phyloP scores from a whole-genome alignment of 202 grass and related monocot genomes.

The Carex arenaria region DNA sequence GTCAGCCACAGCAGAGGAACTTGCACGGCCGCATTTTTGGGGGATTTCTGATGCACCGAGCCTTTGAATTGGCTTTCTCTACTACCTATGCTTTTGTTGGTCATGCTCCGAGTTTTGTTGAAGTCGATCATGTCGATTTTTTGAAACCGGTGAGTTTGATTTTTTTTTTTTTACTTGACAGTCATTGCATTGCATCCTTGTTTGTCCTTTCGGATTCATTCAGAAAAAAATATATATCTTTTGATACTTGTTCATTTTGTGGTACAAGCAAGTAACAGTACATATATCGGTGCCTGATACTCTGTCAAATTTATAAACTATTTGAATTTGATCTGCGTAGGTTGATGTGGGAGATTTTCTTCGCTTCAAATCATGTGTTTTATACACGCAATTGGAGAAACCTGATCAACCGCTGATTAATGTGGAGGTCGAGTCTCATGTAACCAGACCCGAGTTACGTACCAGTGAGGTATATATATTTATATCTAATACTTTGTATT shows the following conservation, averaged over 20 bases:
- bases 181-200: background rate
- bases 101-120: constrained; percentile 74
- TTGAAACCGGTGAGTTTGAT: constrained; percentile 68
- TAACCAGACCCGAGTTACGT: constrained; percentile 80
- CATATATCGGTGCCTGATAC: background rate
- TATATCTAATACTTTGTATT: background rate
- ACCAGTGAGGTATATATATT: constrained; percentile 60
- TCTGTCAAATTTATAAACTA: background rate
- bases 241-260: background rate
- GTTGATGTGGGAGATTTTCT: constrained; percentile 97
- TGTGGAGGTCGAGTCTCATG: constrained; percentile 78
- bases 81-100: constrained; percentile 86
- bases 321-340: constrained; percentile 23
- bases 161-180: background rate
- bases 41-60: constrained; percentile 90
- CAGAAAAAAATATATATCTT: background rate
- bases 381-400: constrained; percentile 79
- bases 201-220: background rate
- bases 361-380: constrained; percentile 82
- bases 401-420: constrained; percentile 62
- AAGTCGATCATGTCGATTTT: constrained; percentile 94
- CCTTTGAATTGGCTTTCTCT: constrained; percentile 85
- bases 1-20: constrained; percentile 88
- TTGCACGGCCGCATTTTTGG: constrained; percentile 82
- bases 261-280: background rate